Conservation (phyloP, 306 rosid genomes). For the Pterocarpus macrocarpus region DNA sequence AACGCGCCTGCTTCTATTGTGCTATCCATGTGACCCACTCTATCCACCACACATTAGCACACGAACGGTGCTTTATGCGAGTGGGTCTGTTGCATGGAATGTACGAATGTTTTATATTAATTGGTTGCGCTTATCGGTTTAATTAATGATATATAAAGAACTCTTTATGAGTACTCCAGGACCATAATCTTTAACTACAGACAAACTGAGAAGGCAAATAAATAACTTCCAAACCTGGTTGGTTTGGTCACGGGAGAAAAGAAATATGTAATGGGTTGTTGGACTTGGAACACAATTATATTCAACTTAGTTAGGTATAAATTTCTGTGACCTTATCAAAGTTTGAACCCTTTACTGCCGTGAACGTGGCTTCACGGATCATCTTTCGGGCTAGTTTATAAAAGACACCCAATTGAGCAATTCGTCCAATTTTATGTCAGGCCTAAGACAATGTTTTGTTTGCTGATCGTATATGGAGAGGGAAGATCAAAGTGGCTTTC, state of each 20-base stretch:
- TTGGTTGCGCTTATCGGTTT: not conserved
- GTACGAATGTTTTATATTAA: constrained; percentile 30
- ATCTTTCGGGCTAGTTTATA: not conserved
- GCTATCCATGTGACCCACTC: constrained; percentile 56
- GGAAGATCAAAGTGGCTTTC: constrained; percentile 21
- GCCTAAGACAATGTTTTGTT: constrained; percentile 12
- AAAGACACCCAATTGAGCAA: too few species aligned
- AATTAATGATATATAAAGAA: not conserved
- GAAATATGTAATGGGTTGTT: not conserved
- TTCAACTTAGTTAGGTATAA: not conserved
- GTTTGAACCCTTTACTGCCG: not conserved
- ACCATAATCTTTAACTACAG: constrained; percentile 31
- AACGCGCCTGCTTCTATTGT: constrained; percentile 18
- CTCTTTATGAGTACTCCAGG: not conserved
- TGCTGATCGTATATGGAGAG: not conserved
- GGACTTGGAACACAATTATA: not conserved
- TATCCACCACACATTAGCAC: constrained; percentile 40
- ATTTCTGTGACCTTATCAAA: constrained; percentile 19
- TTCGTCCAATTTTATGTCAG: constrained; percentile 14
- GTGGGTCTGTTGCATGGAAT: constrained; percentile 37
- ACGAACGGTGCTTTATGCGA: constrained; percentile 28
- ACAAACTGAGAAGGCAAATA: constrained; percentile 43
- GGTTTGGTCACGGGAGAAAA: constrained; percentile 46
- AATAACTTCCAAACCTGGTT: not conserved
- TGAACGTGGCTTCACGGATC: constrained; percentile 6